Evolutionary conservation across 2,329 filamentous ascomycete genomes (phyloP).

Genomic region (Diplodia sapinea): DNA sequence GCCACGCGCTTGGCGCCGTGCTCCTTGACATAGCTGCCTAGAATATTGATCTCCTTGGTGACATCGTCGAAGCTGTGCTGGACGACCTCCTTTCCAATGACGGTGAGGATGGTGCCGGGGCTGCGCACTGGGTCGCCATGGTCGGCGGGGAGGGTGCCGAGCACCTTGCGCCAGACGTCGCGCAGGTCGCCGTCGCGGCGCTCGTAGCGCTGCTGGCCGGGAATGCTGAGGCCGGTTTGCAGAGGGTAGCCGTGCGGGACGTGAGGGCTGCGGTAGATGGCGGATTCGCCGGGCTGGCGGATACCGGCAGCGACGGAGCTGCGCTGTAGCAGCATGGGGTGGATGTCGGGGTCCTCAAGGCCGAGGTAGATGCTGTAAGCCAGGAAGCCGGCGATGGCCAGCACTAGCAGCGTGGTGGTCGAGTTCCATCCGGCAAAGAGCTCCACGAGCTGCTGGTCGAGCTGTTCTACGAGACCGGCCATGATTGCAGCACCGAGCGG

Average conservation of each 20-base stretch:
- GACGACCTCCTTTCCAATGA: slow-evolving; percentile 75
- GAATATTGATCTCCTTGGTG: slow-evolving; percentile 83
- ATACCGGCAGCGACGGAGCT: slow-evolving; percentile 81
- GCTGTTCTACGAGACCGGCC: slow-evolving; percentile 62
- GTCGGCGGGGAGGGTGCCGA: slow-evolving; percentile 67
- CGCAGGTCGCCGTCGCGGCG: slow-evolving; percentile 88
- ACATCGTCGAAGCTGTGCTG: slow-evolving; percentile 75
- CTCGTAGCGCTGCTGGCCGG: slow-evolving; percentile 63
- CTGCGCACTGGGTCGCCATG: slow-evolving; percentile 66
- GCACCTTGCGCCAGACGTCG: slow-evolving; percentile 83
- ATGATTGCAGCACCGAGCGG: slow-evolving; percentile 39
- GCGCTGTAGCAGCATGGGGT: slow-evolving; percentile 86
- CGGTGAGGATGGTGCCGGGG: slow-evolving; percentile 75
- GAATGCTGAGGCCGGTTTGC: slow-evolving; percentile 29
- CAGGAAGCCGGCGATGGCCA: slow-evolving; percentile 69
- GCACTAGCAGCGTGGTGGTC: slow-evolving; percentile 75
- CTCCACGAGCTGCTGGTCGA: slow-evolving; percentile 73
- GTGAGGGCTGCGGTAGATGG: slow-evolving; percentile 82
- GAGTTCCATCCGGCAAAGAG: slow-evolving; percentile 81
- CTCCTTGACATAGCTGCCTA: slow-evolving; percentile 77
- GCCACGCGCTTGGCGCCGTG: slow-evolving; percentile 76
- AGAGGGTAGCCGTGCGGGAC: slow-evolving; percentile 73
- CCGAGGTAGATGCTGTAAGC: slow-evolving; percentile 73
- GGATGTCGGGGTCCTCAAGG: slow-evolving; percentile 79
- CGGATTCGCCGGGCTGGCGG: slow-evolving; percentile 82